Evolutionary conservation across 192 early-diverging fungal species (phyloP).

Genomic region (Phycomyces nitens): DNA sequence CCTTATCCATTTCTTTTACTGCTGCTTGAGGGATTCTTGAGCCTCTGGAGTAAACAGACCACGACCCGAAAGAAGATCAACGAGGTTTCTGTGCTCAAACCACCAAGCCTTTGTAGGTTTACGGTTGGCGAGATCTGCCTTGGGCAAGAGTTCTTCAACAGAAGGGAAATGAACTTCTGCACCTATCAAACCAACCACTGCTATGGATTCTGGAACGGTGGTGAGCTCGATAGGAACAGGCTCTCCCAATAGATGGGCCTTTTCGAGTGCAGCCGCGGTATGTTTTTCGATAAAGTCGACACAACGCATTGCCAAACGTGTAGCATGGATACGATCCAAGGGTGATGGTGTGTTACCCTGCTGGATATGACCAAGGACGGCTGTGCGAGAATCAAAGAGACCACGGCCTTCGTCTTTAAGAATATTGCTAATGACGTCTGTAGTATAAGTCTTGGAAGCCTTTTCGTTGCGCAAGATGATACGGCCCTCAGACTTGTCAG

Average conservation of each 20-base stretch:
- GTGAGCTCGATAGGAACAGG: conserved; percentile 55
- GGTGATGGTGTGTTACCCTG: conserved; percentile 92
- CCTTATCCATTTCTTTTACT: too few species aligned
- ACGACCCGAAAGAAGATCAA: conserved; percentile 60
- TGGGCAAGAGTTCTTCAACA: conserved; percentile 54
- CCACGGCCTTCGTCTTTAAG: conserved; percentile 82
- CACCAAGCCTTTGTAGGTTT: conserved; percentile 70
- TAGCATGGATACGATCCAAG: conserved; percentile 88
- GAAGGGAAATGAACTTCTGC: conserved; percentile 72
- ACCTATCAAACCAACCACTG: conserved; percentile 82
- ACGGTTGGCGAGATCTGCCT: conserved; percentile 79
- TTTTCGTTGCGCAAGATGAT: conserved; percentile 81
- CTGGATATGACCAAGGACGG: conserved; percentile 92
- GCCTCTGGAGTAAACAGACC: conserved; percentile 32
- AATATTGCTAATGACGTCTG: conserved; percentile 82
- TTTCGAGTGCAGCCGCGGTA: conserved; percentile 40
- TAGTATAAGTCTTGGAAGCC: conserved; percentile 80
- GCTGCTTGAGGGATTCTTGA: too few species aligned
- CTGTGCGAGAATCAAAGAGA: conserved; percentile 86
- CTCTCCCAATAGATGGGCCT: conserved; percentile 36
- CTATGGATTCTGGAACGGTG: conserved; percentile 54
- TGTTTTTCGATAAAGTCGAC: conserved; percentile 80
- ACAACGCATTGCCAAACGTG: conserved; percentile 75
- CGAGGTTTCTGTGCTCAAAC: conserved; percentile 53
- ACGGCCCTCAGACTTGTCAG: conserved; percentile 73